A percentile compares a stretch with the other conserved stretches of the same genome.
These are phyloP conservation scores for Phytophthora kernoviae DNA, from an alignment of 352 stramenopile species.

Conservation along the genomic window DNA sequence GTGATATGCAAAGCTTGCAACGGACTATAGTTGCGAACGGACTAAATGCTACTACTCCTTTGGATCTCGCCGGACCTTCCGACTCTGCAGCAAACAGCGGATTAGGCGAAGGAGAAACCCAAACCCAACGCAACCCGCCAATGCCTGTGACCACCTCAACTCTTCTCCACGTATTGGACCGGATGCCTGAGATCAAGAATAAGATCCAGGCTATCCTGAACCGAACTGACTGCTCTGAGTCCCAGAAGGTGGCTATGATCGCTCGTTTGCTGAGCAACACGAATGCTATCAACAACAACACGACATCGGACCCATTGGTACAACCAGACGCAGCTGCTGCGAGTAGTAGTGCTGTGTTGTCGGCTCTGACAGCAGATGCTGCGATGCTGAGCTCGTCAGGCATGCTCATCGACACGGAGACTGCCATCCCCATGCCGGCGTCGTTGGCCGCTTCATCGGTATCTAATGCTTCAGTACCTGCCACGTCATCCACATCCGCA, in stretches of 20 bases:
- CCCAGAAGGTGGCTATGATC: slow-evolving; percentile 90
- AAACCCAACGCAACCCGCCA: slow-evolving; percentile 19
- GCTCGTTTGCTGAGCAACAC: slow-evolving; percentile 84
- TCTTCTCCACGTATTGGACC: slow-evolving; percentile 80
- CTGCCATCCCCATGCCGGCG: slow-evolving; percentile 54
- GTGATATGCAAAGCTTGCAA: slow-evolving; percentile 27
- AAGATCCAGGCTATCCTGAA: slow-evolving; percentile 90
- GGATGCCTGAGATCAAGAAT: slow-evolving; percentile 91
- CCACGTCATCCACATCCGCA: slow-evolving; percentile 39
- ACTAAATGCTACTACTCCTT: slow-evolving; percentile 8
- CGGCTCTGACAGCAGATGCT: slow-evolving; percentile 30
- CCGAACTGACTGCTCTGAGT: slow-evolving; percentile 83
- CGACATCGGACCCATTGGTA: slow-evolving; percentile 9
- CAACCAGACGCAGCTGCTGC: slow-evolving; percentile 15
- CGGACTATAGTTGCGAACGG: slow-evolving; percentile 30
- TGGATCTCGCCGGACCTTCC: slow-evolving; percentile 19
- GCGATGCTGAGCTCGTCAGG: slow-evolving; percentile 38
- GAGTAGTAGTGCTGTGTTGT: slow-evolving; percentile 28
- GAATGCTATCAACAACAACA: slow-evolving; percentile 73
- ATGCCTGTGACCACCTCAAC: slow-evolving; percentile 84
- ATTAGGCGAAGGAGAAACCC: slow-evolving; percentile 5
- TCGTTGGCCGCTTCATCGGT: slow-evolving; percentile 31
- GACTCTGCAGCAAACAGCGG: not conserved
- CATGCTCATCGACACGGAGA: slow-evolving; percentile 51
- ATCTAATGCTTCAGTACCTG: slow-evolving; percentile 8